Evolutionary conservation across 805 yeast species (phyloP), one percentile per base, ranked within the genome.

Genomic region (Saccharomyces jurei): DNA sequence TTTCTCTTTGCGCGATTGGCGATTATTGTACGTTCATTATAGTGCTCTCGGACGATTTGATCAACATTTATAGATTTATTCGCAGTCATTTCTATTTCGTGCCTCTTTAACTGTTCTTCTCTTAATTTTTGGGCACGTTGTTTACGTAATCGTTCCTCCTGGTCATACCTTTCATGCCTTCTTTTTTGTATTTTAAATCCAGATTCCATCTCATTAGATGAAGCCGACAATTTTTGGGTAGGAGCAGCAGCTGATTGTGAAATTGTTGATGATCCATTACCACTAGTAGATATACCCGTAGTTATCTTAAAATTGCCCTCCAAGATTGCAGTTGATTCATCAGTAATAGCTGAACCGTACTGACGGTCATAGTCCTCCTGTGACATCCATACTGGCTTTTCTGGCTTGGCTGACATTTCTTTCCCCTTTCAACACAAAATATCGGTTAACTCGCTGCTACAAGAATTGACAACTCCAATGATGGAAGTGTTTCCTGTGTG

Each of bases 1-100:
- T 83, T 77, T 60, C 99, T 79, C 49, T 78, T 77, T 53, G 78
- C 80, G 28, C 71, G 72, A 58, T 83, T 83, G 1, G 92, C 79
- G 56, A 81, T 81, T 59, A 81, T 80, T 0, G 96, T 85, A 63
- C 95, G 79, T 60, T 87, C 86, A 70, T 94, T 94, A 69, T 94
- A 94, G 70, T 89, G 97, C 50, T 80, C 76, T 58, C 90, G 77
- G 31, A 94, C 95, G 53, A 87, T 79, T 49, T 81, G 81, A 62
- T 87, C 87, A 53, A 81, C 79, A 58, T 68, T 70, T 2, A 68
- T 77, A 69, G 66, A 58, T 36, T 63, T 71, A 49, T 69, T 67
- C 13, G 74, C 71, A 8, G 76, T 63, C 60, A 69, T 57, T 48
- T 68, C 69, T 49, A 70, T 65, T 32, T 70, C 74, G 55, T 70